Evolutionary conservation across 2,329 filamentous ascomycete genomes (phyloP), one percentile per base, ranked within the genome.

Genomic region (Pseudocercospora macadamiae): DNA sequence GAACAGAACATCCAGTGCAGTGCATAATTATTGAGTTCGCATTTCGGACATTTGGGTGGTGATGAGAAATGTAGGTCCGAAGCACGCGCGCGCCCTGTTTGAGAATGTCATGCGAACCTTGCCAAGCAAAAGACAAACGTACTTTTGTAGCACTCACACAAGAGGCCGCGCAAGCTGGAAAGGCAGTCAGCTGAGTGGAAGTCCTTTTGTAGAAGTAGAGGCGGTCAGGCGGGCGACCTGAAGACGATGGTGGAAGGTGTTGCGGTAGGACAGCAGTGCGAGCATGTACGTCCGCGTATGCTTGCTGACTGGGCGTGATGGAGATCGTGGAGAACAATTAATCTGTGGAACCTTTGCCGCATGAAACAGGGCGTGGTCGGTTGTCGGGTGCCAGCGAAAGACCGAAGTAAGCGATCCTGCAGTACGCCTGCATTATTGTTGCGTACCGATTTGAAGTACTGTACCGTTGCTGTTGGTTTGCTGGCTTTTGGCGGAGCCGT

Each of bases 371-470:
- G 18, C 47, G 28, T 23, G 48, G 48, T 45, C 42, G 42, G 42
- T 12, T 21, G 39, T 44, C 39, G 39, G 39, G 7, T 1, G 19
- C 18, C 42, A 12, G 6, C n/a, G 42, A 45, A 45, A 45, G 42
- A 21, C 48, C 28, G 48, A 51, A 21, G 48, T 18, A 51, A 51
- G 48, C 28, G 30, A 36, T 51, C 18, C 30, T 51, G 28, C 48
- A 25, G 32, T 23, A 19, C 48, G 19, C 48, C n/a, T 51, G 48
- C 21, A 28, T 10, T 21, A 21, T 30, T 21, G 16, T 49, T 10
- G 16, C 16, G 10, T 39, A 39, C 36, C 36, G 36, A 14, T 37
- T 37, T n/a, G n/a, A 12, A 18, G 3, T 16, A 18, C 19, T n/a
- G n/a, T 9, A 9, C 6, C n/a, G n/a, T n/a, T n/a, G n/a, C n/a